Evolutionary conservation across 345 rosid species (phyloP).

Genomic region (Eucalyptus grandis): DNA sequence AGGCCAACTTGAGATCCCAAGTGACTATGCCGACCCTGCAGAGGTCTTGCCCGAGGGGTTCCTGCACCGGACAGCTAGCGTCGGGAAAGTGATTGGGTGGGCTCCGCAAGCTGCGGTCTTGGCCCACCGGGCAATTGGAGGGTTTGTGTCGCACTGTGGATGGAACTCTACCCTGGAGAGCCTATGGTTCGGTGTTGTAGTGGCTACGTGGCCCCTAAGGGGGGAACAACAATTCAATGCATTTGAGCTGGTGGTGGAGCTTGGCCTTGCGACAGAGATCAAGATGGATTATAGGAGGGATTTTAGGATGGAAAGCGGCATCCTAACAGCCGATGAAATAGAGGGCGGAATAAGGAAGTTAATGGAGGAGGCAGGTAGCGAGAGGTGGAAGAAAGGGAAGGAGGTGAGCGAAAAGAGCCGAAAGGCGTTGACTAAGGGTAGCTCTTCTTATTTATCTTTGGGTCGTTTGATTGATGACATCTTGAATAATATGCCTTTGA

Average conservation of each 20-base stretch:
- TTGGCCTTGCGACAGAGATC: slow-evolving; percentile 20
- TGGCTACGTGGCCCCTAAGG: slow-evolving; percentile 38
- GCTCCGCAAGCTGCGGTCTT: slow-evolving; percentile 22
- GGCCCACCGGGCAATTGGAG: slow-evolving; percentile 14
- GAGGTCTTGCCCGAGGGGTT: slow-evolving; percentile 43
- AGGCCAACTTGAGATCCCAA: background rate
- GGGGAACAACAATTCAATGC: slow-evolving; percentile 52
- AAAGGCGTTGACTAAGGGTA: slow-evolving; percentile 24
- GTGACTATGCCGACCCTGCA: slow-evolving; percentile 1
- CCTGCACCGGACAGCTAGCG: slow-evolving; percentile 17
- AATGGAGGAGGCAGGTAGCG: slow-evolving; percentile 15
- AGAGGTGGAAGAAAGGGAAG: slow-evolving; percentile 13
- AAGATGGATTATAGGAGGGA: background rate
- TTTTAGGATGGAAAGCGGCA: background rate
- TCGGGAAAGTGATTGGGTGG: slow-evolving; percentile 45
- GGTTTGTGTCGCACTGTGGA: slow-evolving; percentile 43
- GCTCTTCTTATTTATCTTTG: slow-evolving; percentile 20
- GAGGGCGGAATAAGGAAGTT: slow-evolving; percentile 23
- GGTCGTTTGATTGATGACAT: slow-evolving; percentile 16
- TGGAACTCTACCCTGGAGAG: slow-evolving; percentile 55
- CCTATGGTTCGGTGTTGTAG: slow-evolving; percentile 39
- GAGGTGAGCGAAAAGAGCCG: slow-evolving; percentile 10
- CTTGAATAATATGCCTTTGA: background rate
- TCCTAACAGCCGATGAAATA: slow-evolving; percentile 8
- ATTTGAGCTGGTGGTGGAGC: slow-evolving; percentile 22